phyloP scores from a whole-genome alignment of 495 filamentous ascomycete species.

The Aspergillus egyptiacus region DNA sequence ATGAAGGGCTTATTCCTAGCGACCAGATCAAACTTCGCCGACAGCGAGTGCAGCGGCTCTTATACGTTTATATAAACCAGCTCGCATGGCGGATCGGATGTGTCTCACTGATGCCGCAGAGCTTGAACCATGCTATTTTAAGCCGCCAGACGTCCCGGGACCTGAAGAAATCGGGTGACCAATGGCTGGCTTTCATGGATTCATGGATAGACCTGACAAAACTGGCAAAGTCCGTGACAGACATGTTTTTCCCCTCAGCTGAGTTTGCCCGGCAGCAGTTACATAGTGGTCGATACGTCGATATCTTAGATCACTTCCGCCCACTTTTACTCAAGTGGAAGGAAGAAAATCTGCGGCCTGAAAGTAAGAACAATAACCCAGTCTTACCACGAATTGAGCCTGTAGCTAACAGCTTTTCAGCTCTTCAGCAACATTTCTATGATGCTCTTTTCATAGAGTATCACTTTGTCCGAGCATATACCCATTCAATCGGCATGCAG shows the following conservation, averaged over 20 bases:
- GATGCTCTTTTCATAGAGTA: conserved; percentile 48
- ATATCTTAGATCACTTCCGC: conserved; percentile 48
- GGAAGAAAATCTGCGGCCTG: conserved; percentile 40
- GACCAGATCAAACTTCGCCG: conserved; percentile 38
- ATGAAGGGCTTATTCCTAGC: conserved; percentile 27
- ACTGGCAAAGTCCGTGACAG: conserved; percentile 46
- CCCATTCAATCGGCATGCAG: conserved; percentile 51
- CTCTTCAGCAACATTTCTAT: conserved; percentile 36
- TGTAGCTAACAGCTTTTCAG: conserved; percentile 19
- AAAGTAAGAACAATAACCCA: conserved; percentile 19
- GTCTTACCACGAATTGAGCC: conserved; percentile 28
- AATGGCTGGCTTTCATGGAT: conserved; percentile 44
- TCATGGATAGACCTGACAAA: conserved; percentile 51
- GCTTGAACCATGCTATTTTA: conserved; percentile 37
- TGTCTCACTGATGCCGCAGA: conserved; percentile 49
- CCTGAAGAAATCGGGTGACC: conserved; percentile 26
- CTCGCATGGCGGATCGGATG: conserved; percentile 49
- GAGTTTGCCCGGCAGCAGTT: conserved; percentile 46
- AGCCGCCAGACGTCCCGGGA: conserved; percentile 28
- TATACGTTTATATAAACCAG: conserved; percentile 51
- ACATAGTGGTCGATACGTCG: conserved; percentile 48
- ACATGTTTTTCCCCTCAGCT: conserved; percentile 50
- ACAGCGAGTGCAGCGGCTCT: conserved; percentile 40
- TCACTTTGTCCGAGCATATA: conserved; percentile 49
- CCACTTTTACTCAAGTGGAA: conserved; percentile 48